phyloP scores from a whole-genome alignment of 169 alveolate genomes.

The Plasmodium gallinaceum region DNA sequence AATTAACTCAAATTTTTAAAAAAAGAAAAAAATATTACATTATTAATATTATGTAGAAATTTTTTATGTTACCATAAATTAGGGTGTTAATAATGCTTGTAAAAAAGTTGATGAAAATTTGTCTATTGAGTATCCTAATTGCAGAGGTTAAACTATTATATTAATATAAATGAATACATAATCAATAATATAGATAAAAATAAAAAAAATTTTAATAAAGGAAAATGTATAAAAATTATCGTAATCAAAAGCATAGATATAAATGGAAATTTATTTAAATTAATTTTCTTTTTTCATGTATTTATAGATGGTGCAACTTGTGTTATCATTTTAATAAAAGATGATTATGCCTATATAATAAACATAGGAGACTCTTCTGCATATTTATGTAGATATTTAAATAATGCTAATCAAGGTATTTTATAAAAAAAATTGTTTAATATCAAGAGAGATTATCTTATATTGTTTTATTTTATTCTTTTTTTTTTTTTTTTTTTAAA shows the following conservation, averaged over 20 bases:
- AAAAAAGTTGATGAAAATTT: constrained; percentile 56
- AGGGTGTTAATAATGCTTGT: constrained; percentile 70
- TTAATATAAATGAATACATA: neutral
- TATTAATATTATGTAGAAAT: neutral
- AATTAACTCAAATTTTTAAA: too few relatives aligned
- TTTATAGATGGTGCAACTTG: constrained; percentile 91
- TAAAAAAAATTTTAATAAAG: neutral
- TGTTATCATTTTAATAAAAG: constrained; percentile 80
- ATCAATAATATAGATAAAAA: neutral
- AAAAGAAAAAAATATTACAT: too few relatives aligned
- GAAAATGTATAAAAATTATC: neutral
- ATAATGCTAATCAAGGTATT: constrained; percentile 44
- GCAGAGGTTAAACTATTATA: constrained; percentile 40
- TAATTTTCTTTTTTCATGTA: neutral
- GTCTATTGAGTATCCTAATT: constrained; percentile 38
- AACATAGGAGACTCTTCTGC: constrained; percentile 91
- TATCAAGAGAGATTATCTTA: neutral
- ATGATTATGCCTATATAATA: constrained; percentile 80
- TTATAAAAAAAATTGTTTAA: constrained; percentile 4
- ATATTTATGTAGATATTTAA: constrained; percentile 80
- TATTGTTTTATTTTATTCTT: neutral
- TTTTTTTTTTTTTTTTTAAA: constrained; percentile 3
- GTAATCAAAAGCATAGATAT: neutral
- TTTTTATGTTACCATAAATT: neutral
- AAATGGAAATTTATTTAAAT: neutral